These are phyloP conservation scores for Waltiozyma sp. DNA, from an alignment of 1,139 yeast species.

Conservation along the genomic window DNA sequence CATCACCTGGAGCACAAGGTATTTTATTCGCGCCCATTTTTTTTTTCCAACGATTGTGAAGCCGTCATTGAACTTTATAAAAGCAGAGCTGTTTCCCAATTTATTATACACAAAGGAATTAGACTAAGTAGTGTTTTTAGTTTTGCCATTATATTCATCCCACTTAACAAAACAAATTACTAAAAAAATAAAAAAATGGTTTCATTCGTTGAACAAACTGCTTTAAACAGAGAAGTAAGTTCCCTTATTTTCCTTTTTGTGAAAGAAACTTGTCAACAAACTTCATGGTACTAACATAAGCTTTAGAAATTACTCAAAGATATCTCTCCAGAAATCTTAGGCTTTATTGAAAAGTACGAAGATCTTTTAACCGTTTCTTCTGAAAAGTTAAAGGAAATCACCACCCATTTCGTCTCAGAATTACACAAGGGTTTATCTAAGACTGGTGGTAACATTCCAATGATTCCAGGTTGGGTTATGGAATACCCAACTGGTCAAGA, in stretches of 20 bases:
- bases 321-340: constrained; percentile 53
- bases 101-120: background rate
- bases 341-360: constrained; percentile 50
- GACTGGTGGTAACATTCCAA: constrained; percentile 78
- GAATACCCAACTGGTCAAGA: constrained; percentile 89
- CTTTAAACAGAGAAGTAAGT: constrained; percentile 11
- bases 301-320: constrained; percentile 57
- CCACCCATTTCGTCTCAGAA: constrained; percentile 60
- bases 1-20: constrained; percentile 1
- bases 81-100: background rate
- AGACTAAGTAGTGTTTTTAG: too few relatives aligned
- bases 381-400: constrained; percentile 50
- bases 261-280: background rate
- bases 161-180: background rate
- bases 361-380: constrained; percentile 52
- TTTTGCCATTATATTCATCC: too few relatives aligned
- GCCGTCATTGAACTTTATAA: background rate
- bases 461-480: constrained; percentile 96
- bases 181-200: constrained; percentile 6
- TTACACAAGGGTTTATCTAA: constrained; percentile 70
- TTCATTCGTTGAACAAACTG: constrained; percentile 5
- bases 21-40: background rate
- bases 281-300: background rate
- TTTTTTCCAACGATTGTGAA: background rate
- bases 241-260: background rate